A percentile compares a stretch with the other conserved stretches of the same genome.
These are phyloP conservation scores for Sclerotinia glacialis DNA, from an alignment of 2,329 filamentous ascomycete genomes.

Conservation along the genomic window DNA sequence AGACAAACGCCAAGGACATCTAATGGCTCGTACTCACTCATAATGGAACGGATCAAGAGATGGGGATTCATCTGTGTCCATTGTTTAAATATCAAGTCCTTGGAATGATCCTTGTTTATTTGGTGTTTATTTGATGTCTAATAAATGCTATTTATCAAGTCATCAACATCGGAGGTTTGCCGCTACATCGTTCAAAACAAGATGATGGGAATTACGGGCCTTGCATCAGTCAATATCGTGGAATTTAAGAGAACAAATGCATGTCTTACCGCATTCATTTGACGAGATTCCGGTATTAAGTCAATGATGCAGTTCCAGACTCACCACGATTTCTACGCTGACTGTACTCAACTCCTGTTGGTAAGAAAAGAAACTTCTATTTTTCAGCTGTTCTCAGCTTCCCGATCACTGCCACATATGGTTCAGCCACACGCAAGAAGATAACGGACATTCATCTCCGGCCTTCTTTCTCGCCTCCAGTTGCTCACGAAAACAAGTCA, in stretches of 20 bases:
- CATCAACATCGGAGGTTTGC: not conserved
- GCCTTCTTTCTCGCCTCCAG: not conserved
- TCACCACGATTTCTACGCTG: not conserved
- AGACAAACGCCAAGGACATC: not conserved
- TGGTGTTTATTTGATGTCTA: not conserved
- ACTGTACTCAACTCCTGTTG: not conserved
- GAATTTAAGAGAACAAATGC: not conserved
- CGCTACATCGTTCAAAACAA: not conserved
- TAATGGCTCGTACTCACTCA: not conserved
- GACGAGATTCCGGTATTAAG: not conserved
- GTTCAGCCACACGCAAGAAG: not conserved
- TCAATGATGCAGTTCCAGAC: not conserved
- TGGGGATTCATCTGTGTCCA: not conserved
- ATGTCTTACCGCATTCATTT: not conserved
- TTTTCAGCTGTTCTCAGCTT: not conserved
- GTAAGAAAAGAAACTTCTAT: not conserved
- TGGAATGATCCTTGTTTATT: constrained; percentile 8
- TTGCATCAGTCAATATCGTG: not conserved
- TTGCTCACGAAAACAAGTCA: not conserved
- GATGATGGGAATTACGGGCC: not conserved
- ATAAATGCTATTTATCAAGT: too few relatives aligned
- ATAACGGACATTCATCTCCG: not conserved
- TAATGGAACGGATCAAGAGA: not conserved
- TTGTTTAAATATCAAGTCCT: not conserved
- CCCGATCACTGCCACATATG: not conserved